Evolutionary conservation across 2,329 filamentous ascomycete species (phyloP).

Genomic region (Mycosphaerella sp.): DNA sequence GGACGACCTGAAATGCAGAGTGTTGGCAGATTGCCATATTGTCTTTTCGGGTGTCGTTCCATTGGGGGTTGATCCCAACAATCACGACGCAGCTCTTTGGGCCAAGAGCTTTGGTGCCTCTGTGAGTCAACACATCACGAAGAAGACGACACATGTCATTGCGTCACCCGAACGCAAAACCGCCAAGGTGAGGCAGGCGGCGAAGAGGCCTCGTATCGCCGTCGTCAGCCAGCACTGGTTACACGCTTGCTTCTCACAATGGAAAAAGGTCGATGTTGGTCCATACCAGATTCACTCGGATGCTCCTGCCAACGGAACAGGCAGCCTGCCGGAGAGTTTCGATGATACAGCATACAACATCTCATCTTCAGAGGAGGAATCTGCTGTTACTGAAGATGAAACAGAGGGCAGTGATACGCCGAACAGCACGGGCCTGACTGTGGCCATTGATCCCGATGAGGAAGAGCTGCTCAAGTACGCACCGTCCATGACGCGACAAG

Average conservation of each 20-base stretch:
- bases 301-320: constrained; percentile 50
- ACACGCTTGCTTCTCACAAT: constrained; percentile 73
- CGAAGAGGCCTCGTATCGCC: constrained; percentile 64
- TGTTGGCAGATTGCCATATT: constrained; percentile 68
- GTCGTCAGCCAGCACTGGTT: constrained; percentile 94
- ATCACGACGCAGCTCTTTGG: constrained; percentile 80
- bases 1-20: constrained; percentile 67
- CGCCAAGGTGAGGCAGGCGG: constrained; percentile 83
- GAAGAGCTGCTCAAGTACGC: constrained; percentile 44
- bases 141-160: constrained; percentile 61
- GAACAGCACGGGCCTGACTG: constrained; percentile 15
- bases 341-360: constrained; percentile 32
- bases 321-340: constrained; percentile 28
- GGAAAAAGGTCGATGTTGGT: constrained; percentile 71
- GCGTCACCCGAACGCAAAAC: constrained; percentile 67
- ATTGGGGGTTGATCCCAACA: constrained; percentile 62
- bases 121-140: constrained; percentile 53
- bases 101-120: constrained; percentile 77
- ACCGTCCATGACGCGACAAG: constrained; percentile 38
- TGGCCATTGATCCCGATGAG: constrained; percentile 23
- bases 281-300: constrained; percentile 74
- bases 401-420: constrained; percentile 17
- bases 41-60: constrained; percentile 90
- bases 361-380: constrained; percentile 43
- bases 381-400: constrained; percentile 34